Evolutionary conservation across 2,329 filamentous ascomycete species (phyloP).

Genomic region (Diatrype stigma): DNA sequence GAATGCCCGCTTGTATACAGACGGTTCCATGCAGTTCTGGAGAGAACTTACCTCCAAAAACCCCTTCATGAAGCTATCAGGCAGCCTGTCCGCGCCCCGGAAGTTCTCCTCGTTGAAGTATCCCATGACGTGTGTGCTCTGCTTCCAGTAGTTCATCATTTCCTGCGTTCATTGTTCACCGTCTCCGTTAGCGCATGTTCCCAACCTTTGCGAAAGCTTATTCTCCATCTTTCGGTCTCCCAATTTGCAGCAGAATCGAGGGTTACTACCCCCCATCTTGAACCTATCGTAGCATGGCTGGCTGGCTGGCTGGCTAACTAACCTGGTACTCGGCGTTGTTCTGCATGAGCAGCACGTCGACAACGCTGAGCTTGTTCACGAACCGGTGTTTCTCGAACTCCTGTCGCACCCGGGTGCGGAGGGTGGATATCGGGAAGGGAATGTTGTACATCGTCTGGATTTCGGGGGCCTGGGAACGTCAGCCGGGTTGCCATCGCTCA

Average conservation of each 20-base stretch:
- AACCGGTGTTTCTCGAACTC: slow-evolving; percentile 96
- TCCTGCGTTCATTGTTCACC: slow-evolving; percentile 54
- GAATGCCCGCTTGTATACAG: slow-evolving; percentile 1
- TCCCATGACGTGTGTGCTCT: slow-evolving; percentile 90
- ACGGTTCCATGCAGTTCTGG: slow-evolving; percentile 1
- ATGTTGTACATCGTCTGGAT: slow-evolving; percentile 97
- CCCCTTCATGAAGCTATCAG: slow-evolving; percentile 85
- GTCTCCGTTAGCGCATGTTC: slow-evolving; percentile 7
- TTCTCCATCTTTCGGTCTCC: too few species aligned
- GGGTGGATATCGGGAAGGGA: slow-evolving; percentile 77
- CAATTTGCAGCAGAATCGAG: too few species aligned
- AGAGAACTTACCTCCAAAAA: slow-evolving; percentile 78
- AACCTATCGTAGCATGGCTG: too few species aligned
- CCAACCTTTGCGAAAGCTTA: not conserved
- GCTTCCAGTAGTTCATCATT: slow-evolving; percentile 99
- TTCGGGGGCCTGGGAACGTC: slow-evolving; percentile 70
- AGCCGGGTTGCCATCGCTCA: not conserved
- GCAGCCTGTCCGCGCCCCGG: slow-evolving; percentile 72
- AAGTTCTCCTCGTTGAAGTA: slow-evolving; percentile 87
- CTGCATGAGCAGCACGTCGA: slow-evolving; percentile 87
- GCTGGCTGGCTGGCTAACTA: slow-evolving; percentile 16
- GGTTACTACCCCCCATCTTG: too few species aligned
- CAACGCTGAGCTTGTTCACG: slow-evolving; percentile 80
- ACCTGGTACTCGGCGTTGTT: slow-evolving; percentile 95
- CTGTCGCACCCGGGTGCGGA: slow-evolving; percentile 91